Percentiles rank a stretch among this genome's conserved stretches.
These are phyloP conservation scores for Tuber melanosporum DNA, from an alignment of 495 filamentous ascomycete species.

Conservation along the genomic window DNA sequence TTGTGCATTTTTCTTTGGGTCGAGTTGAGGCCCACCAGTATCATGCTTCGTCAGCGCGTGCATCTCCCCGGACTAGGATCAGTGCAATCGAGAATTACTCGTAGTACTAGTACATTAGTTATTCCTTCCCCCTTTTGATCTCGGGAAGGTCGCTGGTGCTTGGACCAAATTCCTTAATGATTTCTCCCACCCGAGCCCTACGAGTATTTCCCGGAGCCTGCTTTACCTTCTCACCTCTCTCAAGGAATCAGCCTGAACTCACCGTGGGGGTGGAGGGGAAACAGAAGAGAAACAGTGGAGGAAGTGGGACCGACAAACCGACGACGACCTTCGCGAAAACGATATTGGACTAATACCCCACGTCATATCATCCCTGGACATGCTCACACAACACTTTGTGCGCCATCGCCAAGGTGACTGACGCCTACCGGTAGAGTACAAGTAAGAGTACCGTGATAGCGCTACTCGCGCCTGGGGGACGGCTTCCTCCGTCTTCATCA, in stretches of 20 bases:
- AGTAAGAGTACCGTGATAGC: neutral
- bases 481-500: neutral
- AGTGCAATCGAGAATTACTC: neutral
- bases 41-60: neutral
- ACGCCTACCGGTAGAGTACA: neutral
- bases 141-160: too few species aligned
- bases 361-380: neutral
- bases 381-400: neutral
- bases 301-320: neutral
- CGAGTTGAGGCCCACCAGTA: neutral
- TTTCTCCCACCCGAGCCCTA: neutral
- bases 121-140: neutral
- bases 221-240: neutral
- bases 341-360: neutral
- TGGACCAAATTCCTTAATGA: too few species aligned
- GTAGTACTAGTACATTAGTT: neutral
- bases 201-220: neutral
- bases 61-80: neutral
- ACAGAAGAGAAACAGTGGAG: neutral
- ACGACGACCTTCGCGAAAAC: neutral
- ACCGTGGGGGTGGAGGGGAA: neutral
- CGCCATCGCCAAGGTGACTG: neutral
- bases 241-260: too few species aligned
- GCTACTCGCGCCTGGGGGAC: neutral
- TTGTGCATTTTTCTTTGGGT: neutral